Evolutionary conservation across 2,329 filamentous ascomycete species (phyloP), one percentile per base, ranked within the genome.

Genomic region (Aspergillus sp.): DNA sequence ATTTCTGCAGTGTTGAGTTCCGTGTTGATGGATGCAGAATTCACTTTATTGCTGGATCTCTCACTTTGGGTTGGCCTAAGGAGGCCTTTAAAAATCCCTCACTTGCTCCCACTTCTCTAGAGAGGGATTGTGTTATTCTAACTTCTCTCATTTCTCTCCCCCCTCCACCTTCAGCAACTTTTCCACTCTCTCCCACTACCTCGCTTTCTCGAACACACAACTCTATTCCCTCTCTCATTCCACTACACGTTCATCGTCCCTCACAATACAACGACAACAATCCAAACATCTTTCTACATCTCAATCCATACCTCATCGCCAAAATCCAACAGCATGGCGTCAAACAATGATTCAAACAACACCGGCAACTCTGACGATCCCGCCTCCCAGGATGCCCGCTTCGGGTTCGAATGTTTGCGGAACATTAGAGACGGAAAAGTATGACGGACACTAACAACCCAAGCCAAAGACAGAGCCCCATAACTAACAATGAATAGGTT

Each of bases 351-450:
- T 30, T 30, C 27, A 30, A 30, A 30, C 27, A 30, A 4, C 27
- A 11, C 7, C 45, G 17, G 54, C 8, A 51, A 44, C 12, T n/a
- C 46, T 27, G 15, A 49, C 7, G 60, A 63, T 1, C 44, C 55
- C 12, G 40, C 47, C 11, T 11, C 46, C 2, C 13, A 30, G 2
- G 65, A 71, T 45, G 60, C 55, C 2, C 42, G 53, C 5, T 72
- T 71, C 45, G 58, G 70, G 54, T 56, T 70, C 22, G 68, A 66
- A 44, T 72, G 69, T 33, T 48, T 72, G 9, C 65, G 64, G 17
- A 59, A 64, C 46, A 51, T 70, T 2, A 54, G 39, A 17, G 57
- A 54, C 54, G 66, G 27, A 47, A 53, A 54, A 58, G 64, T 51
- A 64, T 60, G 15, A 12, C 12, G 11, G 19, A 30, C 27, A 30